Conservation (phyloP, 2,329 filamentous ascomycete species). For the Dryadomyces quercus-mongolicae region DNA sequence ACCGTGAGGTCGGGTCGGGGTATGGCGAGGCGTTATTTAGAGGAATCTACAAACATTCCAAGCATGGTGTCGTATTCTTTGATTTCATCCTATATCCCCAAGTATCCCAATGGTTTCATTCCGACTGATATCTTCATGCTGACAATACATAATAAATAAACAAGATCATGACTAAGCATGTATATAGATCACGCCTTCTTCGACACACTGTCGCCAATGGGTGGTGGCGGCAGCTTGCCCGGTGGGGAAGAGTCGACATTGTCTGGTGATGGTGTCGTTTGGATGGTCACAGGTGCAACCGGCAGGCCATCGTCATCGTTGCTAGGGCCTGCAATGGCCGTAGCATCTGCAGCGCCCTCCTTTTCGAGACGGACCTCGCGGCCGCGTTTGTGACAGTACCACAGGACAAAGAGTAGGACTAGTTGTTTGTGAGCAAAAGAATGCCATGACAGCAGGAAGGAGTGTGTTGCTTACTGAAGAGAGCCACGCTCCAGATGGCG, state of each 20-base stretch:
- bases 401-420: constrained; percentile 88
- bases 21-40: not conserved
- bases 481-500: constrained; percentile 75
- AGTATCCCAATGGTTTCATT: not conserved
- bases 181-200: not conserved
- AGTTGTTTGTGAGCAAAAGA: not conserved
- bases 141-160: no score
- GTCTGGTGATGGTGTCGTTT: not conserved
- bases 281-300: not conserved
- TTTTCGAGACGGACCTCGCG: constrained; percentile 62
- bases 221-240: constrained; percentile 5
- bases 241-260: not conserved
- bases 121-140: no score
- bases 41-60: not conserved
- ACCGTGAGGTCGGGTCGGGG: not conserved
- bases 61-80: not conserved
- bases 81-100: not conserved
- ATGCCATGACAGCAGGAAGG: not conserved
- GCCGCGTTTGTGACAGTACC: constrained; percentile 97
- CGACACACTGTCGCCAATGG: not conserved
- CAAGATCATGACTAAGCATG: not conserved
- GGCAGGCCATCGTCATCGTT: not conserved
- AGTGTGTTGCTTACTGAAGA: constrained; percentile 55
- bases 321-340: not conserved
- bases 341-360: constrained; percentile 19